Evolutionary conservation across 331 rosid species (phyloP), one percentile per base, ranked within the genome.

Genomic region (Dryas integrifolia): DNA sequence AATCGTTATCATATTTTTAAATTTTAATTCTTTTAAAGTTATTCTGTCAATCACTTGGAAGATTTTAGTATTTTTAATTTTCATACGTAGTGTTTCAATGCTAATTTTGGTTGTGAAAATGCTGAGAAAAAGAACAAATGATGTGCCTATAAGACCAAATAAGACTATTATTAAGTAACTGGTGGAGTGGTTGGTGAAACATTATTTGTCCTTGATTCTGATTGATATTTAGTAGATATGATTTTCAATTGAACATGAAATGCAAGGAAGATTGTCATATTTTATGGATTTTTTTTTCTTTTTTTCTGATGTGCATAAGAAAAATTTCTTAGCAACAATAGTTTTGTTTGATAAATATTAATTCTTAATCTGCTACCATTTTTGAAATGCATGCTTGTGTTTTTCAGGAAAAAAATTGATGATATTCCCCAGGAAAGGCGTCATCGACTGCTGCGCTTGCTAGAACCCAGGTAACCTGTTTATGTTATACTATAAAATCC

Each of bases 371-470:
- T 5, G 43, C 18, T 39, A n/a, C 13, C 21, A 4, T 16, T 35
- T 69, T 5, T 73, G 26, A 15, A 30, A n/a, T 43, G 4, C 15
- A 0, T 13, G 9, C 47, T 12, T 64, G 41, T 43, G 57, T 18
- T 72, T 75, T 72, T 45, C 76, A 92, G 97, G 98, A 92, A 92
- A 86, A 92, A 90, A 53, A 87, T 92, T 79, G 96, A 87, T 77
- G 92, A 86, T 72, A 81, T 93, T 84, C 90, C 98, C 15, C 85
- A 82, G 78, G 92, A 89, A 83, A 88, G 96, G 81, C 96, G 94
- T 30, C 85, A 82, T 83, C 87, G 86, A 52, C 82, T 92, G 71
- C 80, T 90, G 80, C 78, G 1, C 66, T 78, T 89, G 85, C 73
- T 93, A 61, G 53, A 79, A 15, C 97, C 97, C 10, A 89, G 90